Percentiles rank a stretch among this genome's conserved stretches.
Conservation (phyloP, 2,329 filamentous ascomycete species). For the Akanthomyces lecanii region DNA sequence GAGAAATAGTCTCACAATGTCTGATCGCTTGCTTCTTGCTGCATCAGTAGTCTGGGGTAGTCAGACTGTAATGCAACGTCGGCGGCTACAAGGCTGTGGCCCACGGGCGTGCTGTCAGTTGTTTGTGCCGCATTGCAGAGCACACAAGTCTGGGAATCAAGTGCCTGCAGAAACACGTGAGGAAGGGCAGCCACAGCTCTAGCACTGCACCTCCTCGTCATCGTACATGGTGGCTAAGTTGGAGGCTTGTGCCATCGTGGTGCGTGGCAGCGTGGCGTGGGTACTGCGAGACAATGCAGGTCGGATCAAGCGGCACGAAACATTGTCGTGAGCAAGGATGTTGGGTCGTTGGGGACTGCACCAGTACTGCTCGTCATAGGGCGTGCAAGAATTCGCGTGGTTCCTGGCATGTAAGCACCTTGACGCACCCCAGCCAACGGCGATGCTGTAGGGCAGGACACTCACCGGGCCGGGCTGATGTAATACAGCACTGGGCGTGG, state of each 20-base stretch:
- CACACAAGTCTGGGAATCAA: neutral
- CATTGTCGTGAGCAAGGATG: neutral
- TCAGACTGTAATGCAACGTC: conserved; percentile 6
- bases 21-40: neutral
- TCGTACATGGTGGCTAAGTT: conserved; percentile 1
- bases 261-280: neutral
- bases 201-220: neutral
- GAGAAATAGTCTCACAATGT: neutral
- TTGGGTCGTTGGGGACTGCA: neutral
- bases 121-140: neutral
- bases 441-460: neutral
- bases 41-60: neutral
- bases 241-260: neutral
- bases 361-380: neutral
- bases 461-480: conserved; percentile 15
- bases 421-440: neutral
- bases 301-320: conserved; percentile 10
- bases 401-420: conserved; percentile 4
- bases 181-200: neutral
- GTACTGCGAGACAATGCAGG: conserved; percentile 3
- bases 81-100: conserved; percentile 2
- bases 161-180: neutral
- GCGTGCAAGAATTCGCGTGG: neutral
- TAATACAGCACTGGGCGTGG: conserved; percentile 2
- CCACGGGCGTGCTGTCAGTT: too few relatives aligned